Base-by-base conservation (phyloP, 306 rosid genomes). In the cucumber (Cucumis sativus) region DNA sequence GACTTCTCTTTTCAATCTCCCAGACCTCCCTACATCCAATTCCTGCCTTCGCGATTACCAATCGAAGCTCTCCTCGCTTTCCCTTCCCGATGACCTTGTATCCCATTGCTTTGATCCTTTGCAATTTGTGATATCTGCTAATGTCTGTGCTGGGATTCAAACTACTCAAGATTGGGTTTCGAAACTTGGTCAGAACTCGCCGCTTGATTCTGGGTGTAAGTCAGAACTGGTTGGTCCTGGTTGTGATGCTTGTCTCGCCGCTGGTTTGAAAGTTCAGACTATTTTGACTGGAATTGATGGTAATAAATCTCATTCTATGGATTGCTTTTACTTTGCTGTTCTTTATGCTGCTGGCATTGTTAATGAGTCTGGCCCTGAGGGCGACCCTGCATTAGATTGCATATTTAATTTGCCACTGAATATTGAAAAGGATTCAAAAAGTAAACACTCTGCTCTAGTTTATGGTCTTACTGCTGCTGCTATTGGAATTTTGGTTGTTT, bases 341-440 rank as follows among this genome's bases (percentile, higher is more conserved):
- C 83, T 95, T n/a, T 95, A 92, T 83, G 97, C 91, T 79, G 99
- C 97, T 83, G 99, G 93, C 14, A 78, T 95, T 58, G 92, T 90
- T 17, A 95, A 95, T 73, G 84, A 87, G 73, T 74, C 63, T 80
- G 99, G 96, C n/a, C 97, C 97, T 41, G 88, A 88, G 61, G 91
- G 99, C 67, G 23, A 79, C 54, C 84, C 93, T 60, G 97, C 87
- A 45, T 71, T 85, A 18, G 79, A 78, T 14, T 95, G 99, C 66
- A 84, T 85, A 58, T 85, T 95, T 20, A 85, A 88, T 23, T 4
- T 95, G 35, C 52, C 89, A 0, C 35, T 87, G 83, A 68, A 79
- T 74, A 78, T 92, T 2, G 55, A 71, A 8, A 70, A 10, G 58
- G 88, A 61, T n/a, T 84, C 91, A 6, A 63, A 77, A 18, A 80